phyloP scores from a whole-genome alignment of 805 yeast genomes.

The Ogataea dorogensis region DNA sequence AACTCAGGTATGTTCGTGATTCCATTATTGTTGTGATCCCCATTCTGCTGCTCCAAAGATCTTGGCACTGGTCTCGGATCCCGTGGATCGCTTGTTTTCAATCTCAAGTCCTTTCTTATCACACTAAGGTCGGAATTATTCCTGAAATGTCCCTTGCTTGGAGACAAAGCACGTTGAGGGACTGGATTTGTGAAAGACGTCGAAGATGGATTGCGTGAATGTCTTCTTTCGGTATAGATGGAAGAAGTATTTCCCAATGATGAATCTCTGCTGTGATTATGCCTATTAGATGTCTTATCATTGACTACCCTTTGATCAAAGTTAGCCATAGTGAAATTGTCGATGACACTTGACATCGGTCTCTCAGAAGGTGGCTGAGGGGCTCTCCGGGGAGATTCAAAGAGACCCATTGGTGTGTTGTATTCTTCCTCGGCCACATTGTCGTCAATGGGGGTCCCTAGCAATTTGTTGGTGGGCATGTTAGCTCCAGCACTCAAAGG shows the following conservation, averaged over 20 bases:
- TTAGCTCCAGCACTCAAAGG: slow-evolving; percentile 21
- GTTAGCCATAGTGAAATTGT: slow-evolving; percentile 17
- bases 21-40: neutral
- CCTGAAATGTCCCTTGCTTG: slow-evolving; percentile 39
- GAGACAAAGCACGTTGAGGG: slow-evolving; percentile 20
- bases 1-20: neutral
- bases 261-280: slow-evolving; percentile 30
- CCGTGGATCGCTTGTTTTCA: neutral
- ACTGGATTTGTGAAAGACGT: slow-evolving; percentile 26
- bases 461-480: slow-evolving; percentile 3
- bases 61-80: no score
- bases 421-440: slow-evolving; percentile 16
- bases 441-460: slow-evolving; percentile 15
- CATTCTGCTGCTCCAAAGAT: neutral
- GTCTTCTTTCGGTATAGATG: slow-evolving; percentile 44
- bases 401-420: slow-evolving; percentile 31
- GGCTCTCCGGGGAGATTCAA: slow-evolving; percentile 69
- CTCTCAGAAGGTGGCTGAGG: slow-evolving; percentile 59
- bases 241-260: slow-evolving; percentile 34
- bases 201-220: slow-evolving; percentile 36
- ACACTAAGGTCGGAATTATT: slow-evolving; percentile 43
- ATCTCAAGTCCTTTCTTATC: slow-evolving; percentile 23
- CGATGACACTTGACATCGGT: slow-evolving; percentile 24
- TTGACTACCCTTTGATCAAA: slow-evolving; percentile 21
- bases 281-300: no score